phyloP scores from a whole-genome alignment of 108 stramenopile genomes.

The Fragilariopsis cylindrus region DNA sequence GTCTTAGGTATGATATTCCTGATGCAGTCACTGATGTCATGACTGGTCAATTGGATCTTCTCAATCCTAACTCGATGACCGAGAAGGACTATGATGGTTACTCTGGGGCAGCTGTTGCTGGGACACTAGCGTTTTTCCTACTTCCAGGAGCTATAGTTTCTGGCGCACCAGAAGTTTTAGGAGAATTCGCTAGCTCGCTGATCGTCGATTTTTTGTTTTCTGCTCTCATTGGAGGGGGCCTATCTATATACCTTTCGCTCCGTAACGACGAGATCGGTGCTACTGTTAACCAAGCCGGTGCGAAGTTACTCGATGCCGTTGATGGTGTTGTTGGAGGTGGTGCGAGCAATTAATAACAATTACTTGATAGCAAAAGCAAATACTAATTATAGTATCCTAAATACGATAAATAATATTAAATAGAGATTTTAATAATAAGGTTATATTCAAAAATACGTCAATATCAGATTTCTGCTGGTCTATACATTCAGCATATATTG shows the following conservation, averaged over 20 bases:
- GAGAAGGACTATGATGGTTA: slow-evolving; percentile 15
- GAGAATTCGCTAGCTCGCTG: neutral
- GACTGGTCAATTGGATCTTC: slow-evolving; percentile 10
- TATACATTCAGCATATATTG: no score
- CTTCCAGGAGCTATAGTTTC: slow-evolving; percentile 6
- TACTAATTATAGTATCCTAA: no score
- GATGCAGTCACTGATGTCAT: slow-evolving; percentile 11
- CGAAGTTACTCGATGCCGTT: slow-evolving; percentile 2
- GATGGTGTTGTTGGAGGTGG: slow-evolving; percentile 1
- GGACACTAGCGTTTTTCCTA: slow-evolving; percentile 11
- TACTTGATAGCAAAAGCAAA: no score
- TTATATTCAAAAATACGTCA: no score
- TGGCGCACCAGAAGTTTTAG: neutral
- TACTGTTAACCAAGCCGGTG: slow-evolving; percentile 7
- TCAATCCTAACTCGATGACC: slow-evolving; percentile 8
- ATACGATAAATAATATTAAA: no score
- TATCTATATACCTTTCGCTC: slow-evolving; percentile 8
- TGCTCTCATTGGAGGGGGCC: slow-evolving; percentile 6
- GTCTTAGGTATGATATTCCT: neutral
- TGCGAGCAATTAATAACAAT: no score
- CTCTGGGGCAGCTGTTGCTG: slow-evolving; percentile 16
- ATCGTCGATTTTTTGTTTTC: slow-evolving; percentile 6
- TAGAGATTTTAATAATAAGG: no score
- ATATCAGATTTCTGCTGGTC: no score
- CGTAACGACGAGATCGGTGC: slow-evolving; percentile 6